Base-by-base conservation (phyloP, 257 asterid species). In the Nicotiana attenuata region DNA sequence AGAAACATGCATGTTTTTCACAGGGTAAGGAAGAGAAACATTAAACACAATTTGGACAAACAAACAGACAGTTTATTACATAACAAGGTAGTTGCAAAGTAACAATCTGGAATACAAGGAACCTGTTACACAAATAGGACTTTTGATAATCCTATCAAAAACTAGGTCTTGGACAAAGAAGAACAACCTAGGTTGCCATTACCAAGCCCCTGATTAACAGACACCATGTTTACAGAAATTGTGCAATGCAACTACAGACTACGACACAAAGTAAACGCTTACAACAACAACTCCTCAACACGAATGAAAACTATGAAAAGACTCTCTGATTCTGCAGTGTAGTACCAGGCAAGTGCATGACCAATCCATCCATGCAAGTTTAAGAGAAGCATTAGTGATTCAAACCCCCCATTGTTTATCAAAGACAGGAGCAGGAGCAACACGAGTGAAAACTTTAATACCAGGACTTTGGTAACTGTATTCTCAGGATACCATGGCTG, bases 401-500 rank as follows among this genome's bases (percentile, higher is more conserved):
- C 64, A 26, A 60, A 3, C 0, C 19, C 56, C 15, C 65, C 3
- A 5, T 28, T 0, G 5, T 59, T 60, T 1, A 10, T 17, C 1
- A 47, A 73, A 8, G 78, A 47, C 41, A 4, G 63, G 41, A 24
- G 15, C 31, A 24, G 80, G 63, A 75, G 80, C 64, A 26, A 75
- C 80, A 67, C 78, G 22, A 63, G 38, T 61, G 55, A 85, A 84
- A 84, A 55, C 81, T 85, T 64, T 41, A 5, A 29, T 24, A 60
- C 80, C 85, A 57, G 53, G 87, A 78, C 85, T 63, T 15, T 26
- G 56, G 88, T 82, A 59, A 64, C 61, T 79, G 88, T 84, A 85
- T 84, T 87, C 87, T 24, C 87, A 78, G 85, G 89, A 88, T 65
- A 81, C 91, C 85, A 60, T 83, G 86, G 89, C 87, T 84, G 78